Percentiles rank a stretch among this genome's conserved stretches.
phyloP scores from a whole-genome alignment of 768 basidiomycete species.

The Hypsizygus marmoreus region DNA sequence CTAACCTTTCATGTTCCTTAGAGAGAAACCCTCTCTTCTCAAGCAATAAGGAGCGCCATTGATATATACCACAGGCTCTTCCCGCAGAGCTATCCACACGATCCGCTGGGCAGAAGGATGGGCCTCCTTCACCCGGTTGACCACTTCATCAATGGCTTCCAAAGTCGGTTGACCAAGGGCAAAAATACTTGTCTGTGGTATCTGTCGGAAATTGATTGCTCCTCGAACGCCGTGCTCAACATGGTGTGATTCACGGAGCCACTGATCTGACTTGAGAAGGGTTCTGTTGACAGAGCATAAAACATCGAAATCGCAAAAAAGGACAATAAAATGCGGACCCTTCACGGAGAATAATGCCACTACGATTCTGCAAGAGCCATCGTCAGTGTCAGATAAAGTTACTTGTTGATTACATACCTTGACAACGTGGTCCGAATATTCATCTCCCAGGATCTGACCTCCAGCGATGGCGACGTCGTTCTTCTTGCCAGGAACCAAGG shows the following conservation, averaged over 20 bases:
- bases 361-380: constrained; percentile 63
- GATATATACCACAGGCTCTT: constrained; percentile 89
- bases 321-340: constrained; percentile 45
- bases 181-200: constrained; percentile 80
- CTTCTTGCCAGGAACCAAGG: constrained; percentile 66
- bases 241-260: constrained; percentile 72
- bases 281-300: constrained; percentile 49
- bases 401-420: constrained; percentile 47
- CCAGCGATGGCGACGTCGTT: constrained; percentile 77
- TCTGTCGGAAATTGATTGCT: constrained; percentile 92
- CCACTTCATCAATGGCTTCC: constrained; percentile 83
- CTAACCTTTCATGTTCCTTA: constrained; percentile 97
- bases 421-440: constrained; percentile 93
- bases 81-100: constrained; percentile 92
- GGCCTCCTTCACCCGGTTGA: constrained; percentile 58
- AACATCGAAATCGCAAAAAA: constrained; percentile 1
- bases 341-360: constrained; percentile 91
- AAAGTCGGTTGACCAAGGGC: constrained; percentile 92
- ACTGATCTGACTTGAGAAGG: constrained; percentile 91
- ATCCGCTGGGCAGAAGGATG: constrained; percentile 65
- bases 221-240: constrained; percentile 78
- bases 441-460: constrained; percentile 88
- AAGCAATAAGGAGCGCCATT: constrained; percentile 92
- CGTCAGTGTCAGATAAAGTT: background rate
- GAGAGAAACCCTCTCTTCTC: constrained; percentile 79